phyloP scores from a whole-genome alignment of 805 yeast genomes.

The Ogataea nonfermentans region DNA sequence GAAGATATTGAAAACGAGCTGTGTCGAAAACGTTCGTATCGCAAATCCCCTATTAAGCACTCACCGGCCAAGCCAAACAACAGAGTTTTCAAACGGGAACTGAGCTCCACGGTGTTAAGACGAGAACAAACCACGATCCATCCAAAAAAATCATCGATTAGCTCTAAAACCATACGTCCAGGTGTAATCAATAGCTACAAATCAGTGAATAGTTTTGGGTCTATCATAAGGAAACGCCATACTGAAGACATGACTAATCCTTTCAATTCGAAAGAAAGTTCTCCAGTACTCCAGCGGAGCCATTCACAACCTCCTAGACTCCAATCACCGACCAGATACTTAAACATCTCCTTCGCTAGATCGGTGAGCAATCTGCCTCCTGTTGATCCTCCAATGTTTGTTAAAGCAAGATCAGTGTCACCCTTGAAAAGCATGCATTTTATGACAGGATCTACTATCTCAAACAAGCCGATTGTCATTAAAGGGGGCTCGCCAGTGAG shows the following conservation, averaged over 20 bases:
- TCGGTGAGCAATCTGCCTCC: slow-evolving; percentile 2
- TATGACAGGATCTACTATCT: slow-evolving; percentile 21
- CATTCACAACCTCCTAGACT: background rate
- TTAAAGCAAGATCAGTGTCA: background rate
- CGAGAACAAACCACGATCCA: background rate
- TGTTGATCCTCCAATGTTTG: slow-evolving; percentile 20
- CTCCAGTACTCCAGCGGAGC: slow-evolving; percentile 16
- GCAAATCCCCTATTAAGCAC: slow-evolving; percentile 19
- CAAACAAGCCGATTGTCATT: slow-evolving; percentile 28
- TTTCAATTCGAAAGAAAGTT: slow-evolving; percentile 25
- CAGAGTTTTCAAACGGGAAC: background rate
- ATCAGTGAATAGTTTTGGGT: slow-evolving; percentile 15
- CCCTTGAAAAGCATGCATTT: slow-evolving; percentile 5
- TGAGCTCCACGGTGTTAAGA: background rate
- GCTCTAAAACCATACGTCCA: slow-evolving; percentile 3
- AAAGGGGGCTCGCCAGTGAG: slow-evolving; percentile 31
- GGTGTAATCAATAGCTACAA: background rate
- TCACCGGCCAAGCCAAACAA: background rate
- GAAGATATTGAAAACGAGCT: slow-evolving; percentile 23
- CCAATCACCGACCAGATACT: background rate
- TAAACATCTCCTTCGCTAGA: too few species aligned
- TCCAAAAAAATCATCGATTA: slow-evolving; percentile 7
- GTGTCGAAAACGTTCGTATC: slow-evolving; percentile 12
- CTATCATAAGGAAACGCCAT: slow-evolving; percentile 22
- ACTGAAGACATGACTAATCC: slow-evolving; percentile 26